Evolutionary conservation across 2,329 filamentous ascomycete species (phyloP), one percentile per base, ranked within the genome.

Genomic region (Leptographium lundbergii): DNA sequence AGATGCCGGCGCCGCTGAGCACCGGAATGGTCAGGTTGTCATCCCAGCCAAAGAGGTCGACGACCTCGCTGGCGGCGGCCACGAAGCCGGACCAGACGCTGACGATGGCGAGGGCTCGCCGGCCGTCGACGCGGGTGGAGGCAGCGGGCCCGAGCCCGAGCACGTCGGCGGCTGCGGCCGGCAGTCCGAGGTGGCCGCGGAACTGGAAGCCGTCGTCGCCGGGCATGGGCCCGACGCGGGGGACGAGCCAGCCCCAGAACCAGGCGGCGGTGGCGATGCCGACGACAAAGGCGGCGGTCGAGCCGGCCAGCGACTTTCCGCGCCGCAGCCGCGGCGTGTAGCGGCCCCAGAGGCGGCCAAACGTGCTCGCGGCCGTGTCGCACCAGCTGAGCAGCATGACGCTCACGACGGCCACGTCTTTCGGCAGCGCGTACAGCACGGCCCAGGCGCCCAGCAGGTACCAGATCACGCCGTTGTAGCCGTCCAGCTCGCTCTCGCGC

Each of bases 1-100:
- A 96, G 62, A 99, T 84, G 7, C 91, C 91, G 53, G 90, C 73
- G 27, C 91, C 91, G 69, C 90, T 96, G 56, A 99, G 77, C 29
- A 95, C 84, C 2, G 94, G 94, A 71, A 99, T 99, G 56, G 92
- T 97, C 66, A 99, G 77, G 72, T 99, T 99, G 74, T 99, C 94
- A 68, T 99, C 94, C 88, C 90, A 91, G 54, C 91, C 89, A 70
- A 91, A 96, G 0, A 97, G 68, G 73, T 99, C 91, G 53, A 96
- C 79, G 19, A 92, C 87, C 73, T 99, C 94, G 68, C 91, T 96
- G 52, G 85, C 85, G 59, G 91, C 89, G 50, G 91, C 94, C 57
- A 92, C 83, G 51, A 97, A 73, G n/a, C 94, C 94, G 7, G 91
- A 91, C 75, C 88, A 89, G 47, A 96, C 64, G 68, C 90, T 89